Base-by-base conservation (phyloP, 352 stramenopile species). In the Pythium volutum region DNA sequence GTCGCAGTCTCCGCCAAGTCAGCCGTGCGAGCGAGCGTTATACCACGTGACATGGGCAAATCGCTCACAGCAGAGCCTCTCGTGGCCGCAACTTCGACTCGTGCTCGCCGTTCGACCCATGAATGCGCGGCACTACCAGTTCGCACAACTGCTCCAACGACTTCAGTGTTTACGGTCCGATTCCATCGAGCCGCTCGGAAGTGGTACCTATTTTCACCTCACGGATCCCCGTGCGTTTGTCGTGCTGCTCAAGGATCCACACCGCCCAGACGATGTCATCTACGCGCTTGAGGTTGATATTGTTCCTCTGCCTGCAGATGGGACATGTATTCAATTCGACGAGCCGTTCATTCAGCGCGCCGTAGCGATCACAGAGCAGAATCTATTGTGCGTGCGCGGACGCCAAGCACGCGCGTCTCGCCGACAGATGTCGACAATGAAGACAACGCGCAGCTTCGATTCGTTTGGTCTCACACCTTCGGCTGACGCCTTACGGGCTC, bases 71-170 rank as follows among this genome's bases (percentile, higher is more conserved):
- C 77, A 93, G 43, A 64, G 59, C 4, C 43, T 82, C 18, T 60
- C 70, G 10, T 93, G 84, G 81, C 7, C 27, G 16, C 58, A 84
- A 23, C 59, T 93, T 16, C 69, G 75, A 1, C 80, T 81, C 43
- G 55, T 87, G 9, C 59, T 93, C 7, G 66, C 81, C 0, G 70
- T 93, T 55, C 70, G 84, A 27, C 65, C 73, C 9, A 85, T 93
- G 77, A 91, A 93, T 26, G 53, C 73, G 7, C 79, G 83, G 38
- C 81, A 93, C 51, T 81, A 84, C 42, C 77, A 93, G 48, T 59
- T 93, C 48, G 42, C 54, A 2, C 53, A 68, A n/a, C 31, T 88
- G 2, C 31, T 85, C 18, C 54, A 70, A 38, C 49, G 31, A 4
- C 22, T 72, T 4, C 22, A 46, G 23, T 18, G n/a, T n/a, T n/a